Base-by-base conservation (phyloP, 345 rosid genomes). In the Boechera stricta region DNA sequence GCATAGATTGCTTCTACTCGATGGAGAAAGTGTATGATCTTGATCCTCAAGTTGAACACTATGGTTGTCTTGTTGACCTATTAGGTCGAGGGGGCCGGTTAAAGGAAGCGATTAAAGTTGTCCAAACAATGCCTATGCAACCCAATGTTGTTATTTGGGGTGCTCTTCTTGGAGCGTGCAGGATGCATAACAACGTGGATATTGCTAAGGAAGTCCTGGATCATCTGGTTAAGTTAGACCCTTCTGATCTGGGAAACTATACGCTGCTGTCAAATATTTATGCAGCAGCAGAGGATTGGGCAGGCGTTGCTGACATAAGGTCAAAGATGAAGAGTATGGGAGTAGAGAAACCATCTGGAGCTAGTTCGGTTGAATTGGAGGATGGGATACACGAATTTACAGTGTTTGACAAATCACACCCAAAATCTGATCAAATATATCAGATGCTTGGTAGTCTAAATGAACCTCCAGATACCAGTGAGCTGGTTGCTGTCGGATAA, bases 111-210 rank as follows among this genome's bases (percentile, higher is more conserved):
- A 79, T 81, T 60, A 71, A 79, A 72, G 87, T 90, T 48, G 87
- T 90, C 38, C 84, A 74, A 35, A 82, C 83, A 66, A 94, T 92
- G 96, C 94, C 95, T 0, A 49, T 88, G 77, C 84, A 88, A 77
- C 96, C 98, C 47, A 92, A 90, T 80, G 97, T 79, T 52, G 81
- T 91, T 67, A 90, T 93, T 44, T 91, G 86, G 96, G 89, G 96
- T 29, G 89, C 97, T 64, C 91, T 93, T 75, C 82, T 93, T 79
- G 88, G 83, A 35, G 96, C 91, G 2, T 93, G 97, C 70, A 87
- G 87, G 71, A 79, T 79, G 82, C 96, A 90, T 82, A 84, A 86
- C 64, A 83, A 80, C 3, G 81, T 76, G 4, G 86, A 70, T 49
- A 81, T 88, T 21, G 90, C 98, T 29, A 85, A 83, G 64, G 79